Evolutionary conservation across 768 basidiomycete genomes (phyloP).

Genomic region (Nidula microcarpa): DNA sequence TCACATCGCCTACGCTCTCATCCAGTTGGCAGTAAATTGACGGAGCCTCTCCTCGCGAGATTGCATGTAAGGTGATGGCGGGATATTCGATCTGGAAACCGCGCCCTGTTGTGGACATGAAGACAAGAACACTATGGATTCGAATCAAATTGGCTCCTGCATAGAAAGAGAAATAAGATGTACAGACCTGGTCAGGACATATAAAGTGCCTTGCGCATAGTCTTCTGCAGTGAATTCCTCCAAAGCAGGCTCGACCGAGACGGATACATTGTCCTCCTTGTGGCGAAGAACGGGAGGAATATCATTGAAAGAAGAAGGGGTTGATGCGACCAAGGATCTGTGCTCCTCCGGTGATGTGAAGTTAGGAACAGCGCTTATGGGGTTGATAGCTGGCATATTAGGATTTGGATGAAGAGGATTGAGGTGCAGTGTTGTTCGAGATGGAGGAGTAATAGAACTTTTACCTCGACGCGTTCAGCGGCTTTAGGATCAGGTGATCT

Average conservation of each 20-base stretch:
- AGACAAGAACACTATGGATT: constrained; percentile 64
- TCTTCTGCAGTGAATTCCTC: constrained; percentile 55
- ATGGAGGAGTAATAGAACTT: too few relatives aligned
- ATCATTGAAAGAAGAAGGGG: constrained; percentile 79
- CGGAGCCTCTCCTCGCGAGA: constrained; percentile 68
- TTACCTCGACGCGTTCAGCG: too few relatives aligned
- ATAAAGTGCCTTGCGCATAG: constrained; percentile 62
- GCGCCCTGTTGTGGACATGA: constrained; percentile 63
- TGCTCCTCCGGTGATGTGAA: constrained; percentile 62
- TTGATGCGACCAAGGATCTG: constrained; percentile 62
- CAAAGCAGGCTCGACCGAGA: constrained; percentile 67
- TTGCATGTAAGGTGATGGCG: constrained; percentile 88
- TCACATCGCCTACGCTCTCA: constrained; percentile 41
- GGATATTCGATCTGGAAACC: constrained; percentile 89
- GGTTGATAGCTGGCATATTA: constrained; percentile 35
- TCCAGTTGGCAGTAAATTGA: constrained; percentile 95
- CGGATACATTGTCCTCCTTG: constrained; percentile 66
- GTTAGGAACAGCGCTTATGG: constrained; percentile 30
- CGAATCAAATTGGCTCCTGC: not conserved
- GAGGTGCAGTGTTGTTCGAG: too few relatives aligned
- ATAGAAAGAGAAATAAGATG: too few relatives aligned
- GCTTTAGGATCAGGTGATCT: too few relatives aligned
- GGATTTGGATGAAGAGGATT: not conserved
- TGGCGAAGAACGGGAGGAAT: constrained; percentile 83
- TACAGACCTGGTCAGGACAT: constrained; percentile 80